Percentiles rank a stretch among this genome's conserved stretches.
These are phyloP conservation scores for Chlorella sp. DNA, from an alignment of 139 green algal genomes.

Conservation along the genomic window DNA sequence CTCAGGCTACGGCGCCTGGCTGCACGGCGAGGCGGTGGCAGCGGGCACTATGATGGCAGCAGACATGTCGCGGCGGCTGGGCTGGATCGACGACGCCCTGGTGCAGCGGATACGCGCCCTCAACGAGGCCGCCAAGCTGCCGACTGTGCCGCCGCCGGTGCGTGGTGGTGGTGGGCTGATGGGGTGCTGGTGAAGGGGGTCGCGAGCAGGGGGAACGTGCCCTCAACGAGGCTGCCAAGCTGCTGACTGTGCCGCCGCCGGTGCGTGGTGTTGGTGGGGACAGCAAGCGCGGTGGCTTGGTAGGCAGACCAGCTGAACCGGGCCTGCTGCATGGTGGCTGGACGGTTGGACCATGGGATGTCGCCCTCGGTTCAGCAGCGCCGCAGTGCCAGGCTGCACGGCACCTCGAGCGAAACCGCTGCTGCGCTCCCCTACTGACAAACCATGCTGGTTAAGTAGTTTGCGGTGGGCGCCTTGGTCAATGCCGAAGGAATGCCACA, in stretches of 20 bases:
- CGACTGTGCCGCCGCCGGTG: constrained; percentile 65
- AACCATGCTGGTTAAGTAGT: no score
- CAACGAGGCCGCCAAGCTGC: constrained; percentile 75
- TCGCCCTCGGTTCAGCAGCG: no score
- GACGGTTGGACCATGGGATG: no score
- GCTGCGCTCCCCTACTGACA: no score
- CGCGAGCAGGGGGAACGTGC: constrained; percentile 64
- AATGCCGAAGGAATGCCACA: no score
- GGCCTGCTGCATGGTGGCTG: neutral
- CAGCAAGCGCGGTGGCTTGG: neutral
- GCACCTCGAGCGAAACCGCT: no score
- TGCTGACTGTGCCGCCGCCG: constrained; percentile 73
- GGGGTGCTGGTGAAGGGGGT: neutral
- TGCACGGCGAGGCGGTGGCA: constrained; percentile 96
- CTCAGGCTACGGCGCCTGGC: constrained; percentile 67
- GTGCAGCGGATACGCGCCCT: constrained; percentile 71
- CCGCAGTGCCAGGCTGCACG: no score
- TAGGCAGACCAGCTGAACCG: neutral
- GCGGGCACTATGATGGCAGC: constrained; percentile 96
- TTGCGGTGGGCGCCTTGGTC: no score
- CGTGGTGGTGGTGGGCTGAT: neutral
- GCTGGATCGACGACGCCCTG: constrained; percentile 91
- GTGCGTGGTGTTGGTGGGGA: constrained; percentile 16
- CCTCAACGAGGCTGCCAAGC: constrained; percentile 73
- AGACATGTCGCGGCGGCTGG: constrained; percentile 88